phyloP scores from a whole-genome alignment of 2,329 filamentous ascomycete species.

The Calycina marina region DNA sequence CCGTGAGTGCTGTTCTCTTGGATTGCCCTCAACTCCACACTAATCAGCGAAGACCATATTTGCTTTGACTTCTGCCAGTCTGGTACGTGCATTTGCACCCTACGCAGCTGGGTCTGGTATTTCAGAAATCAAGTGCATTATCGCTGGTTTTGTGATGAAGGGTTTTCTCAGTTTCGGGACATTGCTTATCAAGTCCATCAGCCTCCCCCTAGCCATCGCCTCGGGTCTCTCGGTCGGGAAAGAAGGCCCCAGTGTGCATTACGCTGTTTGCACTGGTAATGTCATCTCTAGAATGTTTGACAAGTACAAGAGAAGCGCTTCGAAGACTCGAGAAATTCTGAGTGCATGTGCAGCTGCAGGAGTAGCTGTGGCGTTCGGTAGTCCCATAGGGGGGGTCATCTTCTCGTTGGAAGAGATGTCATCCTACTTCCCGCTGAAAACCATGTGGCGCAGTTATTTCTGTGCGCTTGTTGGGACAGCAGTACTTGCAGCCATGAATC shows the following conservation, averaged over 20 bases:
- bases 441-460: conserved; percentile 95
- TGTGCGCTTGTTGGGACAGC: conserved; percentile 91
- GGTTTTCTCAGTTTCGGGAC: conserved; percentile 90
- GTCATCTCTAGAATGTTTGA: conserved; percentile 86
- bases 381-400: conserved; percentile 88
- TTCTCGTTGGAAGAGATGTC: conserved; percentile 99
- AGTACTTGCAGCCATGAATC: conserved; percentile 89
- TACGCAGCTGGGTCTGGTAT: conserved; percentile 96
- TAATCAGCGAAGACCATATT: conserved; percentile 46
- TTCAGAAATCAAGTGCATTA: conserved; percentile 98
- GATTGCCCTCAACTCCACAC: conserved; percentile 2
- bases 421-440: conserved; percentile 90
- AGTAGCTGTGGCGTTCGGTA: conserved; percentile 92
- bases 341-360: conserved; percentile 90
- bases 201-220: conserved; percentile 79
- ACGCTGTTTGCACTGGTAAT: conserved; percentile 93
- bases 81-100: conserved; percentile 85
- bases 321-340: conserved; percentile 87
- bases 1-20: conserved; percentile 33
- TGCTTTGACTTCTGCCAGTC: conserved; percentile 63
- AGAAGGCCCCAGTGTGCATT: conserved; percentile 97
- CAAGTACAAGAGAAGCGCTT: conserved; percentile 83
- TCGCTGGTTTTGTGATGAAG: conserved; percentile 98
- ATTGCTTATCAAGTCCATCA: conserved; percentile 83
- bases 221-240: conserved; percentile 93